Evolutionary conservation across 768 basidiomycete species (phyloP).

Genomic region (Trametes sanguinea): DNA sequence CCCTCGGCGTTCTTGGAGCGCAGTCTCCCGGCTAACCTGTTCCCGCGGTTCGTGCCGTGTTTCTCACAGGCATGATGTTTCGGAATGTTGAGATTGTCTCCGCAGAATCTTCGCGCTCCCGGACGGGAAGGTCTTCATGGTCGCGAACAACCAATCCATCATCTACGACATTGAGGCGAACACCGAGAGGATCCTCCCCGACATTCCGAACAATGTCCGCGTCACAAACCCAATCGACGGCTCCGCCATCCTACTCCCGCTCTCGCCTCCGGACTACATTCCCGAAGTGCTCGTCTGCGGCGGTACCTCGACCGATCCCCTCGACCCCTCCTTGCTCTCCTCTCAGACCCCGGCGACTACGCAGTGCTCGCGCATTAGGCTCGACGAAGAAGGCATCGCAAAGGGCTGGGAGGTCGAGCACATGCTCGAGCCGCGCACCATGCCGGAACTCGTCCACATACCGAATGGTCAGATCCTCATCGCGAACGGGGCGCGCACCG

Average conservation of each 20-base stretch:
- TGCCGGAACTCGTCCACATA: constrained; percentile 81
- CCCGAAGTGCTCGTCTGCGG: constrained; percentile 79
- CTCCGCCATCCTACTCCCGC: constrained; percentile 68
- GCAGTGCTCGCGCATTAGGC: constrained; percentile 70
- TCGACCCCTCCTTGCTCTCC: constrained; percentile 59
- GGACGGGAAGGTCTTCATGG: constrained; percentile 70
- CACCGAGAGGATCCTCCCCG: constrained; percentile 61
- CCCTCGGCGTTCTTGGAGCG: constrained; percentile 35
- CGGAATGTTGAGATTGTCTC: constrained; percentile 64
- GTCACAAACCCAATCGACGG: constrained; percentile 86
- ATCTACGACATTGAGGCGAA: constrained; percentile 76
- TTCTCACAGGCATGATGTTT: constrained; percentile 59
- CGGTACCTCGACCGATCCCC: constrained; percentile 67
- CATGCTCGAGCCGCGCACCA: constrained; percentile 72
- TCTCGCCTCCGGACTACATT: constrained; percentile 60
- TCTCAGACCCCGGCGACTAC: constrained; percentile 72
- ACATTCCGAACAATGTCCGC: constrained; percentile 76
- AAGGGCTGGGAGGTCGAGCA: constrained; percentile 74
- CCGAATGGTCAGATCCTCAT: constrained; percentile 75
- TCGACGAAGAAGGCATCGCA: constrained; percentile 64
- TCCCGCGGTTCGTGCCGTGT: constrained; percentile 56
- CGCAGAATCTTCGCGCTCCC: constrained; percentile 71
- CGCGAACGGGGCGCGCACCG: constrained; percentile 73
- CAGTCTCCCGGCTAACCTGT: constrained; percentile 30
- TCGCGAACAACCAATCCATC: constrained; percentile 76